These are phyloP conservation scores for Cenchrus purpureus DNA, from an alignment of 176 grass and related monocot species.

Conservation along the genomic window DNA sequence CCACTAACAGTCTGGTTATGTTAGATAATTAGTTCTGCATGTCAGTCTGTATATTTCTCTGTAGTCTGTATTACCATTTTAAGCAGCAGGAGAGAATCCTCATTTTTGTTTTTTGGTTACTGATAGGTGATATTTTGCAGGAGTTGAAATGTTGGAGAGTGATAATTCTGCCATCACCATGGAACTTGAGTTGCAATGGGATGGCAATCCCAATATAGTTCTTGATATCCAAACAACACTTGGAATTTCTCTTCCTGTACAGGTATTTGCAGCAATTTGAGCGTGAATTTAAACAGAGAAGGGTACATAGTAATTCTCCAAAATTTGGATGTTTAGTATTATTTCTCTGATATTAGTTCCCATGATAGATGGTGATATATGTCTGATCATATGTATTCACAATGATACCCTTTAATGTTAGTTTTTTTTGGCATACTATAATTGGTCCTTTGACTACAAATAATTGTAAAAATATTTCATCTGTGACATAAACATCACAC, in stretches of 20 bases:
- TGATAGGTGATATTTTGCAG: slow-evolving; percentile 51
- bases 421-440: too few species aligned
- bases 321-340: background rate
- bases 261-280: slow-evolving; percentile 56
- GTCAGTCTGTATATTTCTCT: background rate
- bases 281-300: background rate
- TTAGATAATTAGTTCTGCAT: background rate
- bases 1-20: background rate
- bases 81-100: background rate
- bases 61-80: background rate
- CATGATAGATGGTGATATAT: too few species aligned
- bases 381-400: too few species aligned
- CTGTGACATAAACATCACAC: too few species aligned
- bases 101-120: slow-evolving; percentile 2
- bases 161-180: slow-evolving; percentile 80
- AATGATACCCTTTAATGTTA: too few species aligned
- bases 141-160: slow-evolving; percentile 70
- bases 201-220: slow-evolving; percentile 94
- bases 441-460: too few species aligned
- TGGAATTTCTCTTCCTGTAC: slow-evolving; percentile 93
- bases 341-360: background rate
- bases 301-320: background rate
- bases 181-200: slow-evolving; percentile 93
- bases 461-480: too few species aligned
- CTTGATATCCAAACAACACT: slow-evolving; percentile 88